Evolutionary conservation across 495 filamentous ascomycete species (phyloP), one percentile per base, ranked within the genome.

Genomic region (Chaetomium fimeti): DNA sequence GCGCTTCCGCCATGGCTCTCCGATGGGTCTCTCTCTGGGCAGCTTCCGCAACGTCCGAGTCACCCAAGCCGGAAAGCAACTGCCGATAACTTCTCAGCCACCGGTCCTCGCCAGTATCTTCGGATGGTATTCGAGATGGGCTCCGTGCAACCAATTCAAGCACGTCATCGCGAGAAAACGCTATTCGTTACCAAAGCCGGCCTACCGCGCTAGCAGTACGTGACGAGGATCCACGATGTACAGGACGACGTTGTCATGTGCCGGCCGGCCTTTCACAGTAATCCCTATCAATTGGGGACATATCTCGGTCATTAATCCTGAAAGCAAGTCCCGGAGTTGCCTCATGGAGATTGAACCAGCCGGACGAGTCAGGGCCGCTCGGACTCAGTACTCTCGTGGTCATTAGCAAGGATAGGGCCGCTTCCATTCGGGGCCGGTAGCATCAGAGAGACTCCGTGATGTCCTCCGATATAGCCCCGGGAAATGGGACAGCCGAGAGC

Each of bases 1-100:
- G 27, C 53, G 51, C 54, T 63, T 61, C 48, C 61, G 48, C 56
- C 48, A 22, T 60, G 60, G 47, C 38, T 47, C n/a, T n/a, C n/a
- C n/a, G n/a, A n/a, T n/a, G n/a, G n/a, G n/a, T n/a, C n/a, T n/a
- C n/a, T n/a, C 54, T 38, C 9, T 45, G 55, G 56, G 60, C 55
- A 32, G 60, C 65, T 60, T 60, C 65, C 55, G 60, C 45, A 57
- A 47, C 53, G n/a, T 24, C 47, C 40, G 20, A 36, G 9, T 36
- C 29, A 9, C 40, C 42, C 16, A 18, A 6, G n/a, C 42, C 16
- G 20, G 42, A 49, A 49, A 40, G 42, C 13, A 43, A 48, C 40
- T 57, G 53, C 61, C 61, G 43, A 40, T 15, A 16, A 18, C 60
- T 24, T 52, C 32, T 56, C 51, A 62, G 42, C 51, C 52, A 27